Evolutionary conservation across 805 yeast species (phyloP), one percentile per base, ranked within the genome.

Genomic region (Kodamaea hsintzibuensis): DNA sequence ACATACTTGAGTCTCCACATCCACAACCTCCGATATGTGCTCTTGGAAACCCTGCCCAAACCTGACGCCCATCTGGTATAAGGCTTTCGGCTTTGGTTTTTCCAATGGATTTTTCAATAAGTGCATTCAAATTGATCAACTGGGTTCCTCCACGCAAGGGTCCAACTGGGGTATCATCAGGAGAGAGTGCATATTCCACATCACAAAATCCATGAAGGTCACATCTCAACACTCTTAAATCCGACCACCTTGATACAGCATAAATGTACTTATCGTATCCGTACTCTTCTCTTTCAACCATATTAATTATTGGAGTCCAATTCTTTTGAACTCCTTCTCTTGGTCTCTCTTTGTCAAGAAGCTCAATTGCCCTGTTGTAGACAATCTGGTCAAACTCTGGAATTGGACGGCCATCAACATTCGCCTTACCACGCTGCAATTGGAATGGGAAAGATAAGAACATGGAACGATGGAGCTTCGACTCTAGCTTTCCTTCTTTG

Each of bases 41-140:
- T 49, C 78, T 58, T 3, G 78, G 76, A 54, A 74, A 69, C 1
- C 77, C 77, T 2, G 72, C 51, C 73, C 73, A 74, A 50, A 80
- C 65, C 55, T 78, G 79, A 42, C 77, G 60, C 17, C 64, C 66
- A 18, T 57, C 54, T 1, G 63, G 65, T 1, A 70, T 58, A 9
- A 50, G 46, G 7, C 13, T 51, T 3, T 19, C 38, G 5, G 39
- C 48, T 8, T 12, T 17, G 13, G 30, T 7, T 14, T n/a, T 10
- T 7, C 48, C 48, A 7, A 45, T 25, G 12, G 35, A 18, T 7
- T 10, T 46, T 2, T 25, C 33, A 13, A 50, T 6, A 42, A 50
- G 16, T 13, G 48, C 47, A 38, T 58, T 62, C 54, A 66, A 33
- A 49, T 64, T 70, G 8, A 68, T 50, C 60, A 73, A 56, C 50